Conservation (phyloP, 345 rosid species). For the Corchorus olitorius region DNA sequence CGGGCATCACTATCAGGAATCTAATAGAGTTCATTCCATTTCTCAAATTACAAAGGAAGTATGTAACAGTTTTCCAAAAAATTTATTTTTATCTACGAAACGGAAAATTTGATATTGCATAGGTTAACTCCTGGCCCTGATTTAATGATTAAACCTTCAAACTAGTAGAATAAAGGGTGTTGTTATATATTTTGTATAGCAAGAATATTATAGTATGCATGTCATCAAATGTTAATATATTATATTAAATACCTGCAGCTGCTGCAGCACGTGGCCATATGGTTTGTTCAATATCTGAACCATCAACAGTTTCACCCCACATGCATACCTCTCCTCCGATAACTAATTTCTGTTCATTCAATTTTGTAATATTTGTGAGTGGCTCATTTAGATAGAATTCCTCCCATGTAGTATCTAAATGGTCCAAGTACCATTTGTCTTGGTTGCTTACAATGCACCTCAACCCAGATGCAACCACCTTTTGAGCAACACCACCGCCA, state of each 20-base stretch:
- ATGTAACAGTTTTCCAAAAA: background rate
- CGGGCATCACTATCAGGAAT: too few relatives aligned
- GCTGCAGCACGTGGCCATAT: slow-evolving; percentile 92
- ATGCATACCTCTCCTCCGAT: slow-evolving; percentile 82
- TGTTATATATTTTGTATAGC: background rate
- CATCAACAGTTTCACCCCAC: slow-evolving; percentile 74
- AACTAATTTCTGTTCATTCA: slow-evolving; percentile 50
- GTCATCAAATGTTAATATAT: background rate
- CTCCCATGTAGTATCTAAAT: slow-evolving; percentile 61
- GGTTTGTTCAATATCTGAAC: slow-evolving; percentile 70
- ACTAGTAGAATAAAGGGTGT: background rate
- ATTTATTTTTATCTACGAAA: background rate
- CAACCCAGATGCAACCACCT: slow-evolving; percentile 60
- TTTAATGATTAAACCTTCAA: background rate
- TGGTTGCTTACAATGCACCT: slow-evolving; percentile 80
- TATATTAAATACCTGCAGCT: slow-evolving; percentile 58
- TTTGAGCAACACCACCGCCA: slow-evolving; percentile 61
- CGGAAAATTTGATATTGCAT: background rate
- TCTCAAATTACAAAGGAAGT: background rate
- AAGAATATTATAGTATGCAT: slow-evolving; percentile 6
- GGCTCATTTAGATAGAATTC: slow-evolving; percentile 66
- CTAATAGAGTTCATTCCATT: too few relatives aligned
- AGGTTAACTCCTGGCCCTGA: background rate
- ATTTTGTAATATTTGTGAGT: slow-evolving; percentile 42
- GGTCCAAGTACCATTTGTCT: slow-evolving; percentile 74